Evolutionary conservation across 176 grass and related monocot genomes (phyloP), one percentile per base, ranked within the genome.

Genomic region (Oryza meyeriana): DNA sequence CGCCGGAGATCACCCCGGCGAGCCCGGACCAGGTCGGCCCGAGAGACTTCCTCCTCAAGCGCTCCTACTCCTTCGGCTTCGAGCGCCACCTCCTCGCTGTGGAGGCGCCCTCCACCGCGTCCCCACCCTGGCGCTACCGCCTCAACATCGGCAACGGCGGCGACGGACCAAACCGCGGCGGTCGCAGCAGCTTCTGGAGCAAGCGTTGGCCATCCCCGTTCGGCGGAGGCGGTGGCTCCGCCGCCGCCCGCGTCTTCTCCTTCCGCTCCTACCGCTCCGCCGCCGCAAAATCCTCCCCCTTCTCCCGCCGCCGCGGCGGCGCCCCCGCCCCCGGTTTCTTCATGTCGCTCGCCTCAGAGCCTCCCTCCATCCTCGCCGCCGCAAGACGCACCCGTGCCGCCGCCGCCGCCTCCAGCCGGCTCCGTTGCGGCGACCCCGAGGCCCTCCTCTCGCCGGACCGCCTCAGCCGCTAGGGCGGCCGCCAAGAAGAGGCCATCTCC

Each of bases 171-270:
- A 40, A 17, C 13, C 42, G 71, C 3, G 66, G 25, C 10, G 52
- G 77, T 13, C 44, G 85, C 27, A 72, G 80, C 12, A 85, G 88
- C 63, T 95, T 98, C 85, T 98, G 96, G 96, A 98, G 96, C 88
- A 98, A 98, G 87, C 96, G 93, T 5, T 98, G 84, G 88, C 86
- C 90, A 16, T 98, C 96, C 28, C 96, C 96, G 1, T 98, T 95
- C 87, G 78, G 79, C 14, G 86, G 85, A 8, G 75, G 58, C 6
- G 71, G 80, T 0, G 79, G 77, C 3, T 86, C 89, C 27, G 79
- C 90, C 1, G 87, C 92, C 0, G 71, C 88, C 0, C 84, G 90
- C 24, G 95, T 98, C 6, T 98, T 98, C 82, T 98, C 95, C 12
- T 95, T 93, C 74, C 88, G 95, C 27, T 94, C 90, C 18, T 96